Percentiles rank a stretch among this genome's conserved stretches.
Conservation (phyloP, 805 yeast species). For the Kodamaea nitidulidarum region DNA sequence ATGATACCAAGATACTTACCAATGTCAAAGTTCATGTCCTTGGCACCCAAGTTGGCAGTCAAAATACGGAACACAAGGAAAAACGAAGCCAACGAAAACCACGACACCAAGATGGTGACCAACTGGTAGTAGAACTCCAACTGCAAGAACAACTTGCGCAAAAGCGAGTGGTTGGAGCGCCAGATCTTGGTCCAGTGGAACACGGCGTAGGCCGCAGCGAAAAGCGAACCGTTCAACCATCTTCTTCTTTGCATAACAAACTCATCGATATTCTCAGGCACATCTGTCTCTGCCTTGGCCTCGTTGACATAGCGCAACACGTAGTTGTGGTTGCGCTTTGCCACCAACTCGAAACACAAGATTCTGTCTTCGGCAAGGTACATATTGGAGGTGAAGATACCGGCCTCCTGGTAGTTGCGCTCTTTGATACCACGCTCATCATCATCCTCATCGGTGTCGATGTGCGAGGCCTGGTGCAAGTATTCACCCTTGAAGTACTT, state of each 20-base stretch:
- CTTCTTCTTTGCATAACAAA: conserved; percentile 94
- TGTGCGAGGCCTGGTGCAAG: conserved; percentile 57
- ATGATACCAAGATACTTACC: conserved; percentile 76
- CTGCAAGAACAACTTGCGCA: conserved; percentile 79
- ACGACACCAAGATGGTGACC: conserved; percentile 73
- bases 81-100: conserved; percentile 90
- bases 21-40: conserved; percentile 58
- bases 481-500: conserved; percentile 92
- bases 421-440: conserved; percentile 40
- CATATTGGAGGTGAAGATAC: conserved; percentile 93
- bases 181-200: conserved; percentile 83
- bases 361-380: conserved; percentile 96
- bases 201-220: conserved; percentile 90
- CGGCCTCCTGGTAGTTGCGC: conserved; percentile 41
- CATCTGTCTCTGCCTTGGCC: conserved; percentile 96
- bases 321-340: conserved; percentile 81
- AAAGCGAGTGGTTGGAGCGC: conserved; percentile 77
- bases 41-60: conserved; percentile 69
- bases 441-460: conserved; percentile 26
- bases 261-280: conserved; percentile 91
- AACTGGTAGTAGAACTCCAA: conserved; percentile 88
- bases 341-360: conserved; percentile 92
- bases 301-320: conserved; percentile 85
- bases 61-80: conserved; percentile 89
- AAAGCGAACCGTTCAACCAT: conserved; percentile 97